Conservation (phyloP, 371 early-diverging fungal species). For the Mortierella sp. region DNA sequence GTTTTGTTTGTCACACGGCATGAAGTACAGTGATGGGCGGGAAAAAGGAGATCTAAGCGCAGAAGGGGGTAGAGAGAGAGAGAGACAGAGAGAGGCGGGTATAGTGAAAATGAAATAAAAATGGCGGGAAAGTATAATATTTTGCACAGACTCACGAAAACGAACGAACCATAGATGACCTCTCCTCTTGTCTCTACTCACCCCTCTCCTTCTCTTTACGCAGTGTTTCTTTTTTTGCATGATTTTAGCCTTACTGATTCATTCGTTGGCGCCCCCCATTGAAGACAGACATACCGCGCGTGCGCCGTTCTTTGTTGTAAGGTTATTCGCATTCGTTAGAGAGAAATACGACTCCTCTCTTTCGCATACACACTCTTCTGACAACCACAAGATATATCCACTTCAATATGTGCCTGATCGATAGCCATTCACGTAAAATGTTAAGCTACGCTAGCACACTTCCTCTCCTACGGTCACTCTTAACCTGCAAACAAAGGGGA, state of each 20-base stretch:
- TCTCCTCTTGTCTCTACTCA: neutral
- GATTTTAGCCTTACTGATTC: no score
- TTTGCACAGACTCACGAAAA: neutral
- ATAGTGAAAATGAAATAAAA: neutral
- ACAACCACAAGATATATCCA: neutral
- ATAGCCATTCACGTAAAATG: neutral
- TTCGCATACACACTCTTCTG: no score
- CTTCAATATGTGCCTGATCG: neutral
- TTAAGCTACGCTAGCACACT: neutral
- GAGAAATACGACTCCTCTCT: no score
- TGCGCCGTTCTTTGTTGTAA: no score
- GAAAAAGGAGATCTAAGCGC: neutral
- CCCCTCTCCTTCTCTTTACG: neutral
- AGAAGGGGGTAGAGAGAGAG: neutral
- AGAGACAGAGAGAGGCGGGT: no score
- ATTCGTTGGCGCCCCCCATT: no score
- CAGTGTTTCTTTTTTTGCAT: no score
- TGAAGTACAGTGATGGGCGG: neutral
- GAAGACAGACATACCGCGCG: no score
- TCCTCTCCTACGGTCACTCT: neutral
- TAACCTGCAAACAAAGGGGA: neutral
- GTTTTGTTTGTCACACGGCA: conserved; percentile 4
- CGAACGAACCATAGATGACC: no score
- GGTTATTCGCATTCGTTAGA: no score
- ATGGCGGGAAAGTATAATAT: neutral